These are phyloP conservation scores for Metarhizium humberi DNA, from an alignment of 2,329 filamentous ascomycete species.

Conservation along the genomic window DNA sequence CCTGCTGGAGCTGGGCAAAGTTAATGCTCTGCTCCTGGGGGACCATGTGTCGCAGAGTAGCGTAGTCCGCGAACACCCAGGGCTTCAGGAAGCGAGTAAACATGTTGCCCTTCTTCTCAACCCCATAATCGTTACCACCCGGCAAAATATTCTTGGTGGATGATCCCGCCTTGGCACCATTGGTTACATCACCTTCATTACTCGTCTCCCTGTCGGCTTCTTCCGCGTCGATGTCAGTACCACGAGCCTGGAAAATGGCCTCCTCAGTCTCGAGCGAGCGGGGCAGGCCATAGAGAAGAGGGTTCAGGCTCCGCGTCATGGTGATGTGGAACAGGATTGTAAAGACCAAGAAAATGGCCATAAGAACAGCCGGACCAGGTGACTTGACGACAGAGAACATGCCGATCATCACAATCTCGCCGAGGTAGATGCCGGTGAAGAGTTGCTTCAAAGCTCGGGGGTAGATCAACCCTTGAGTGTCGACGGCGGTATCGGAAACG, in stretches of 20 bases:
- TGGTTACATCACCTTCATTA: slow-evolving; percentile 1
- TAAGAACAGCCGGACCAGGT: slow-evolving; percentile 62
- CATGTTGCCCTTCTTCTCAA: slow-evolving; percentile 39
- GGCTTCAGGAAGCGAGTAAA: slow-evolving; percentile 60
- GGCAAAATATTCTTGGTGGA: slow-evolving; percentile 7
- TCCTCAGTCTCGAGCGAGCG: slow-evolving; percentile 43
- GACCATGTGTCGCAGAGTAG: slow-evolving; percentile 59
- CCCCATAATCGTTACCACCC: slow-evolving; percentile 15
- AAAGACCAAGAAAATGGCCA: slow-evolving; percentile 67
- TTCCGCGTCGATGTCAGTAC: slow-evolving; percentile 13
- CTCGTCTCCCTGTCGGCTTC: slow-evolving; percentile 8
- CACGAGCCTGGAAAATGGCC: slow-evolving; percentile 24
- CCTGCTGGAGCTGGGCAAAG: slow-evolving; percentile 44
- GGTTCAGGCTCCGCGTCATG: slow-evolving; percentile 58
- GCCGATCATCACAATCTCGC: slow-evolving; percentile 70
- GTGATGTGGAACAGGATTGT: slow-evolving; percentile 68
- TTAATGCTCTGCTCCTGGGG: slow-evolving; percentile 43
- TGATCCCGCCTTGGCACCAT: slow-evolving; percentile 8
- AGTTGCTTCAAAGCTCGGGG: slow-evolving; percentile 82
- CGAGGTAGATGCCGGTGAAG: slow-evolving; percentile 70
- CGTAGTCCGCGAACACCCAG: slow-evolving; percentile 66
- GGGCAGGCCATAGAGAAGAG: slow-evolving; percentile 64
- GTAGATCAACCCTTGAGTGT: slow-evolving; percentile 84
- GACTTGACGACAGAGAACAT: slow-evolving; percentile 64
- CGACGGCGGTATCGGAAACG: slow-evolving; percentile 67